Base-by-base conservation (phyloP, 441 rosid species). In the Cnidoscolus chayamansa region DNA sequence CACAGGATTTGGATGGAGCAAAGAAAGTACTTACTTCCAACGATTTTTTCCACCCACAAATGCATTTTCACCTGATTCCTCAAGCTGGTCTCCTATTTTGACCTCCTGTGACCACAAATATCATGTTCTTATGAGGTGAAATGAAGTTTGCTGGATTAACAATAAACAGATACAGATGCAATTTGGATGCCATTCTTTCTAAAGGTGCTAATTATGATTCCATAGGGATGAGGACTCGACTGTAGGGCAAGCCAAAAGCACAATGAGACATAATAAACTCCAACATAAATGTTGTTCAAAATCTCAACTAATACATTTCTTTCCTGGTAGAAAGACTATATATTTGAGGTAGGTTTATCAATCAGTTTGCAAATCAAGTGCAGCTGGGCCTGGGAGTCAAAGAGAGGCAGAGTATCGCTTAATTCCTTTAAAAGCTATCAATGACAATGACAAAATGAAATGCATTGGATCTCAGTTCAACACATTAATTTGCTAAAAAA, bases 31-130 rank as follows among this genome's bases (percentile, higher is more conserved):
- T 86, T 85, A 88, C 95, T 86, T 90, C 95, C 95, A 90, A 25
- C 87, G 87, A 78, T 90, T 90, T 77, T 87, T 86, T 56, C 92
- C 90, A 0, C 92, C 95, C 30, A 90, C 90, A 10, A 88, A 90
- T 47, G 85, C 92, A 84, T 86, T 90, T 81, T 88, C 89, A 56
- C 90, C 91, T 0, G 95, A 88, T 13, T 88, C 89, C 62, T 88
- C 73, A 76, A 90, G 95, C 78, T 86, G 81, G 7, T 86, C 83
- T 51, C 95, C 95, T 67, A 88, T 77, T 84, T 85, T 88, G 53
- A 88, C 92, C 75, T 86, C 92, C 95, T 90, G 68, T n/a, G 76
- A 72, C 49, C 72, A 77, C 20, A 71, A 63, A 35, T 51, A 77
- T 51, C 19, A 67, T 20, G 56, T 55, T 12, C 40, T 32, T 13